Percentiles rank a stretch among this genome's conserved stretches.
Conservation (phyloP, 73 alveolate genomes). For the Blepharisma japonicum region DNA sequence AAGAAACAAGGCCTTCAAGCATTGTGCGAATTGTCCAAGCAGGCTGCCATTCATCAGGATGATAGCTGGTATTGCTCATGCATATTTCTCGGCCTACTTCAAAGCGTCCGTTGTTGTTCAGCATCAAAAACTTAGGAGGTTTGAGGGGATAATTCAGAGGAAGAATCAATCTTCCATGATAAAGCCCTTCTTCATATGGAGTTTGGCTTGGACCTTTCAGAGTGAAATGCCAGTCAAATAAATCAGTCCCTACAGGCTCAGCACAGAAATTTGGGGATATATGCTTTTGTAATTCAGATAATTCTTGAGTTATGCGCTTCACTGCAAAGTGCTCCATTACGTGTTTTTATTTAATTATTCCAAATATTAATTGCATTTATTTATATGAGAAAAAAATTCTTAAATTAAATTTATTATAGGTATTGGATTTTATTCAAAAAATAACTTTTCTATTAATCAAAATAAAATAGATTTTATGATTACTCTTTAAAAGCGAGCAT, state of each 20-base stretch:
- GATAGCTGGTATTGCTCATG: conserved; percentile 82
- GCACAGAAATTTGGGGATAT: conserved; percentile 45
- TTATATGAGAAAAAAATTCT: no score
- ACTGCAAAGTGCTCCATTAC: conserved; percentile 23
- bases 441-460: no score
- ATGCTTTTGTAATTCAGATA: conserved; percentile 5
- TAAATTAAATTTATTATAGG: no score
- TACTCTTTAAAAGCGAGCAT: no score
- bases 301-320: conserved; percentile 23
- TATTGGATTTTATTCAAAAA: no score
- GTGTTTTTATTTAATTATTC: no score
- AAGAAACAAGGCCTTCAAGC: conserved; percentile 80
- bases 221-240: conserved; percentile 93
- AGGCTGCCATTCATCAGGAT: conserved; percentile 94
- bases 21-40: conserved; percentile 95
- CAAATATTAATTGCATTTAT: no score
- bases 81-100: conserved; percentile 74
- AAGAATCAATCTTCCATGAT: conserved; percentile 86
- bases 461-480: no score
- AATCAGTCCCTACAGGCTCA: conserved; percentile 58
- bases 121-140: conserved; percentile 84
- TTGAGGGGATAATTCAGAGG: conserved; percentile 86
- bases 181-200: conserved; percentile 85
- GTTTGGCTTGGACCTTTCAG: conserved; percentile 87
- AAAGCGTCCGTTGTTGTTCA: conserved; percentile 90